A percentile compares a stretch with the other conserved stretches of the same genome.
Conservation (phyloP, 768 basidiomycete genomes). For the Suillus hirtellus region DNA sequence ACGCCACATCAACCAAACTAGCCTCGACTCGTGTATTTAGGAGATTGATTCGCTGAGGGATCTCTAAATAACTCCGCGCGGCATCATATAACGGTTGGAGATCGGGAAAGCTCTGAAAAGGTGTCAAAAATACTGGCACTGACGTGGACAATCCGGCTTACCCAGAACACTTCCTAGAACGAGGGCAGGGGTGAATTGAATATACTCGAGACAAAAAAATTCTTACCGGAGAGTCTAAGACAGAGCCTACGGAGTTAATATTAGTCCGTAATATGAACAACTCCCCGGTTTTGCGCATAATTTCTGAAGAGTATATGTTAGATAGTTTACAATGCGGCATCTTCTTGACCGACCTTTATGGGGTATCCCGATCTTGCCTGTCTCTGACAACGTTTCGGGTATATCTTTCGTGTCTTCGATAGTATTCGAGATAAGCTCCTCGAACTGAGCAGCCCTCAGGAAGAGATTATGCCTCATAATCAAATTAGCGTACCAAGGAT, state of each 20-base stretch:
- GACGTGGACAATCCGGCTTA: constrained; percentile 36
- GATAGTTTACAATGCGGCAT: constrained; percentile 9
- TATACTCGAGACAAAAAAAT: constrained; percentile 10
- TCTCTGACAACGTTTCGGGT: constrained; percentile 89
- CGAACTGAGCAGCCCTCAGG: constrained; percentile 55
- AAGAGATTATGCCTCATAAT: constrained; percentile 6
- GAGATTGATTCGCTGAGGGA: constrained; percentile 89
- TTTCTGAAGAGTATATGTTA: constrained; percentile 51
- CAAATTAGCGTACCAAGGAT: constrained; percentile 60
- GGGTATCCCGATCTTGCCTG: constrained; percentile 90
- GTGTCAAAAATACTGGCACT: constrained; percentile 15
- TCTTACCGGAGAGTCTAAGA: constrained; percentile 91
- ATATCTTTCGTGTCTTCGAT: constrained; percentile 98
- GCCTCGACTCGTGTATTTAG: constrained; percentile 94
- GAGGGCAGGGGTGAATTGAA: constrained; percentile 7
- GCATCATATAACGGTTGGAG: constrained; percentile 94
- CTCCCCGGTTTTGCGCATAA: constrained; percentile 97
- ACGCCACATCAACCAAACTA: constrained; percentile 23
- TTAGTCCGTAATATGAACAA: constrained; percentile 91
- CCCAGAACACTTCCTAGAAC: constrained; percentile 90
- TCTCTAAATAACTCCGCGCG: constrained; percentile 91
- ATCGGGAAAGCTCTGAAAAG: constrained; percentile 84
- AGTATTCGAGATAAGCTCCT: constrained; percentile 87
- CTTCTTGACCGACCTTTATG: constrained; percentile 59
- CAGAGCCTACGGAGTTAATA: constrained; percentile 94